Base-by-base conservation (phyloP, 2,329 filamentous ascomycete species). In the Calonectria fujianensis region DNA sequence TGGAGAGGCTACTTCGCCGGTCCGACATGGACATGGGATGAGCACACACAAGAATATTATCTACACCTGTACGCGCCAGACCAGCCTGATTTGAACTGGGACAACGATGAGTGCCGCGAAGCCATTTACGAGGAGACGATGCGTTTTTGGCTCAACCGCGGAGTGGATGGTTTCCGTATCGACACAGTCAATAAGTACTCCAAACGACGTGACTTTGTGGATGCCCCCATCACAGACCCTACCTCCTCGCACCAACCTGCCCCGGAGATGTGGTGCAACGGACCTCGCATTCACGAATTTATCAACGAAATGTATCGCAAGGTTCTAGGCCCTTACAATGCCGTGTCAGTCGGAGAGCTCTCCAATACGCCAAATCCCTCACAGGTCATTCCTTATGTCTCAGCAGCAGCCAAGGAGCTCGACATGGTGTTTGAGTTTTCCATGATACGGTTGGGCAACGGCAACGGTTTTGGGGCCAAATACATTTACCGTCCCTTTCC, bases 51-150 rank as follows among this genome's bases (percentile, higher is more conserved):
- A 48, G 87, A 91, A 74, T 91, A 91, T 74, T 91, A 91, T 72
- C 83, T 91, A 1, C 89, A 90, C 76, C 86, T 96, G 1, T 96
- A 94, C 81, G 90, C 91, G 1, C 87, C 90, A 0, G 91, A 93
- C 63, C 94, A 96, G 81, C 94, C 94, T 0, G 94, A 96, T 77
- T 86, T 96, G 24, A 96, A 96, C 81, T 96, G 94, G 94, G 93
- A 95, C 70, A 93, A 93, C 64, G 87, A 88, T 0, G 89, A 90
- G 2, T 92, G 93, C 10, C 90, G 93, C 9, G 86, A 91, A 67
- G 94, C 92, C 0, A 92, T 95, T 1, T 93, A 95, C 79, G 87
- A 92, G 8, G 81, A 86, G 8, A 91, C 93, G 7, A 93, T 95
- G 89, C 87, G 88, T 0, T 96, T 95, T 82, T 96, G 94, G 94